These are phyloP conservation scores for Myriosclerotinia scirpicola DNA, from an alignment of 2,329 filamentous ascomycete genomes.

Conservation along the genomic window DNA sequence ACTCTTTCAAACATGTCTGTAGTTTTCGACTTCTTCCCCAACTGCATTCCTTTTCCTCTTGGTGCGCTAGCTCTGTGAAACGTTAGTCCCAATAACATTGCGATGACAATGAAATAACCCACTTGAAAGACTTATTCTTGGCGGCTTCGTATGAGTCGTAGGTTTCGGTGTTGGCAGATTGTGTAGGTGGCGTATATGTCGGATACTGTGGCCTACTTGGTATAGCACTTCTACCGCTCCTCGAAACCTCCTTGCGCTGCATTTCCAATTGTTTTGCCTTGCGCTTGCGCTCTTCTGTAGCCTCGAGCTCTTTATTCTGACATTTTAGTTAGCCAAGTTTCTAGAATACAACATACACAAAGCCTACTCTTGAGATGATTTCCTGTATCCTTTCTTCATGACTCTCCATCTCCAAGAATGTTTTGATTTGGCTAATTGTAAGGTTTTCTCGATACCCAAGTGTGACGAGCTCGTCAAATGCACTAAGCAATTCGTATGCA, in stretches of 20 bases:
- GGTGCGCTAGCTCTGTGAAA: conserved; percentile 57
- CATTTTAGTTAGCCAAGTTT: conserved; percentile 18
- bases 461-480: conserved; percentile 96
- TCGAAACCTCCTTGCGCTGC: conserved; percentile 93
- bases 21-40: conserved; percentile 98
- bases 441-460: conserved; percentile 95
- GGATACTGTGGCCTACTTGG: conserved; percentile 82
- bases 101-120: conserved; percentile 41
- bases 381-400: conserved; percentile 99
- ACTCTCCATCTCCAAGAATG: conserved; percentile 98
- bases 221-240: conserved; percentile 64
- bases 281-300: conserved; percentile 95
- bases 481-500: conserved; percentile 92
- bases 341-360: conserved; percentile 15
- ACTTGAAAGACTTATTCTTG: conserved; percentile 93
- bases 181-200: conserved; percentile 79
- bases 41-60: conserved; percentile 97
- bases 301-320: conserved; percentile 97
- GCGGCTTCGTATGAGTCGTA: conserved; percentile 96
- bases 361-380: conserved; percentile 81
- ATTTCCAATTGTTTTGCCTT: conserved; percentile 99
- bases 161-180: conserved; percentile 72
- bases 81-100: conserved; percentile 35
- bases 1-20: conserved; percentile 98
- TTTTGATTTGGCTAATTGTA: conserved; percentile 96